Conservation (phyloP, 768 basidiomycete species). For the Suillus plorans region DNA sequence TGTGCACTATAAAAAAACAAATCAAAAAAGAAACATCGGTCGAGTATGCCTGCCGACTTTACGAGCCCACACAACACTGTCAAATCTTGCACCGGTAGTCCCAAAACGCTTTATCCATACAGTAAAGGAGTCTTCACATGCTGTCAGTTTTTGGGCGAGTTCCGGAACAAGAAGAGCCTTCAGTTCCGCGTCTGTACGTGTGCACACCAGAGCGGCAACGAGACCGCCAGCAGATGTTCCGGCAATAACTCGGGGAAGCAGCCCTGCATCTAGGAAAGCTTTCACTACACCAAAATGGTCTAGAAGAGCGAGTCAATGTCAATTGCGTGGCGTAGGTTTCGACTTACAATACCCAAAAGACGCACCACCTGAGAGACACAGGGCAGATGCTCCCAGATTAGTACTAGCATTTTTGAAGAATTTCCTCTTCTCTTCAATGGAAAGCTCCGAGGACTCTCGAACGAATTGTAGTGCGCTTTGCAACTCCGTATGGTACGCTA, state of each 20-base stretch:
- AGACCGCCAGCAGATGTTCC: constrained; percentile 95
- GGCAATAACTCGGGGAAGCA: constrained; percentile 90
- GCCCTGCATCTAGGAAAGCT: constrained; percentile 83
- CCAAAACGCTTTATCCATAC: constrained; percentile 73
- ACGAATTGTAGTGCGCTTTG: constrained; percentile 75
- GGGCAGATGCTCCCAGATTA: constrained; percentile 86
- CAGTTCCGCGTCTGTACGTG: constrained; percentile 86
- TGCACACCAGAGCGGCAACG: constrained; percentile 74
- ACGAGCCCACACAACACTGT: constrained; percentile 83
- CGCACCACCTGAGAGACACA: constrained; percentile 96
- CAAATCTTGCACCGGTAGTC: constrained; percentile 93
- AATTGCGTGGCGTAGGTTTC: background rate
- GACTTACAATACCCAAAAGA: constrained; percentile 90
- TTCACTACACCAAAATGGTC: constrained; percentile 91
- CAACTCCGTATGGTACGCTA: constrained; percentile 82
- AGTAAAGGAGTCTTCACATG: constrained; percentile 73
- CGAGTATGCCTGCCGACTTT: constrained; percentile 53
- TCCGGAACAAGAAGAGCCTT: constrained; percentile 74
- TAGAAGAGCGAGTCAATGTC: constrained; percentile 27
- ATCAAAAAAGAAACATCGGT: background rate
- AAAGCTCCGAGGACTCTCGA: constrained; percentile 68
- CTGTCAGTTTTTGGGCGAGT: constrained; percentile 80
- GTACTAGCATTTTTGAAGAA: constrained; percentile 91
- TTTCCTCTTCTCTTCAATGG: constrained; percentile 83
- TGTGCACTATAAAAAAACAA: constrained; percentile 48